A percentile compares a stretch with the other conserved stretches of the same genome.
phyloP scores from a whole-genome alignment of 768 basidiomycete genomes.

The Cantharellus cinnabarinus region DNA sequence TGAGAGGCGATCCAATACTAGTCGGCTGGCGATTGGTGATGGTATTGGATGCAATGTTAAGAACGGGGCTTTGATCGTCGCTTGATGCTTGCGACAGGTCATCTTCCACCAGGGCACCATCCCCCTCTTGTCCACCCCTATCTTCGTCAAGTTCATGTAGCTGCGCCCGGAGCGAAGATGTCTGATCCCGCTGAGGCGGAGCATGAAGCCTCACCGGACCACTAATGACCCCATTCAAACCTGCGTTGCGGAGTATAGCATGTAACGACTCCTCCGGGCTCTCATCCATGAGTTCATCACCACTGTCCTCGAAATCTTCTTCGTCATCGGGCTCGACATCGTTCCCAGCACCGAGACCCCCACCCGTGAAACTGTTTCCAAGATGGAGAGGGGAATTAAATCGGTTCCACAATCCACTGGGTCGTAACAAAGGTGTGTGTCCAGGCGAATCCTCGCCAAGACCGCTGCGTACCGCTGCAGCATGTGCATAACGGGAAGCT shows the following conservation, averaged over 20 bases:
- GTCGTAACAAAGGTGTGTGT: neutral
- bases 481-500: neutral
- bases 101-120: slow-evolving; percentile 8
- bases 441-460: neutral
- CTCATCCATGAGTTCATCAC: neutral
- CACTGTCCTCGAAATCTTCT: slow-evolving; percentile 4
- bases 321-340: slow-evolving; percentile 13
- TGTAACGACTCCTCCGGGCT: neutral
- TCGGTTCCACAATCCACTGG: neutral
- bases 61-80: slow-evolving; percentile 10
- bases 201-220: slow-evolving; percentile 3
- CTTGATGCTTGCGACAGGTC: slow-evolving; percentile 20
- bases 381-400: neutral
- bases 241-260: neutral
- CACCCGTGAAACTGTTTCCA: neutral
- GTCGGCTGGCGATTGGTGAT: slow-evolving; percentile 5
- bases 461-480: neutral
- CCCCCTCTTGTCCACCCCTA: neutral
- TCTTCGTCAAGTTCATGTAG: slow-evolving; percentile 39
- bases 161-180: slow-evolving; percentile 23
- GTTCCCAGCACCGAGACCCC: slow-evolving; percentile 1
- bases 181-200: neutral
- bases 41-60: slow-evolving; percentile 12
- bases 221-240: slow-evolving; percentile 4
- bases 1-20: slow-evolving; percentile 9